Evolutionary conservation across 306 rosid genomes (phyloP).

Genomic region (Begonia masoniana): DNA sequence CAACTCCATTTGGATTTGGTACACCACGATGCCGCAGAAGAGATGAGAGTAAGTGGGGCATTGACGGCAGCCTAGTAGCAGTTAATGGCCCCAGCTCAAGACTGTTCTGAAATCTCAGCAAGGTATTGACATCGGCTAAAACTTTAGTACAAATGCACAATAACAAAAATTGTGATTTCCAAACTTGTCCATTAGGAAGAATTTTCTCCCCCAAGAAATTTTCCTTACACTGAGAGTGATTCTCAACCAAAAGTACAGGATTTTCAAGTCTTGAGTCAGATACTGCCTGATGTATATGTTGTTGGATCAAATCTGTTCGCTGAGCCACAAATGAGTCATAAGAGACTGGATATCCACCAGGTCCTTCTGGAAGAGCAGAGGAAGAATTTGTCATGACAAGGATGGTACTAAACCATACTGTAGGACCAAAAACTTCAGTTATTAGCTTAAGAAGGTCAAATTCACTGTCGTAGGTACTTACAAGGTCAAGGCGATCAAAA

Average conservation of each 20-base stretch:
- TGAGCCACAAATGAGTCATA: conserved; percentile 55
- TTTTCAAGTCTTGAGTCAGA: conserved; percentile 76
- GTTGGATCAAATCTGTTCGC: conserved; percentile 51
- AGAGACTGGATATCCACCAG: conserved; percentile 44
- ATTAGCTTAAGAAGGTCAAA: conserved; percentile 53
- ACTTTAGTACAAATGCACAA: conserved; percentile 75
- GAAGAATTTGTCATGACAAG: conserved; percentile 88
- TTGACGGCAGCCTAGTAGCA: conserved; percentile 49
- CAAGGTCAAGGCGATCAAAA: conserved; percentile 76
- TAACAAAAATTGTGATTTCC: conserved; percentile 77
- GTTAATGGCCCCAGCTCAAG: conserved; percentile 59
- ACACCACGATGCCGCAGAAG: conserved; percentile 36
- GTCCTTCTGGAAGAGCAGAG: conserved; percentile 73
- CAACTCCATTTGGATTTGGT: conserved; percentile 10
- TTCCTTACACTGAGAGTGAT: conserved; percentile 70
- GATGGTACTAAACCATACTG: conserved; percentile 90
- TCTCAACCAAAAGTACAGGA: conserved; percentile 84
- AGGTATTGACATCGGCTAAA: conserved; percentile 64
- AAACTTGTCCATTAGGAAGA: conserved; percentile 93
- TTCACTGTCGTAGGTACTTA: conserved; percentile 22
- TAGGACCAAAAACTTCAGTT: conserved; percentile 73
- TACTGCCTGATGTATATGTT: conserved; percentile 69
- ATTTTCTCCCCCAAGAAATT: conserved; percentile 65
- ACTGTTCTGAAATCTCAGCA: conserved; percentile 67
- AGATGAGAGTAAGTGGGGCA: conserved; percentile 90